Evolutionary conservation across 306 rosid genomes (phyloP).

Genomic region (Castanospermum australe): DNA sequence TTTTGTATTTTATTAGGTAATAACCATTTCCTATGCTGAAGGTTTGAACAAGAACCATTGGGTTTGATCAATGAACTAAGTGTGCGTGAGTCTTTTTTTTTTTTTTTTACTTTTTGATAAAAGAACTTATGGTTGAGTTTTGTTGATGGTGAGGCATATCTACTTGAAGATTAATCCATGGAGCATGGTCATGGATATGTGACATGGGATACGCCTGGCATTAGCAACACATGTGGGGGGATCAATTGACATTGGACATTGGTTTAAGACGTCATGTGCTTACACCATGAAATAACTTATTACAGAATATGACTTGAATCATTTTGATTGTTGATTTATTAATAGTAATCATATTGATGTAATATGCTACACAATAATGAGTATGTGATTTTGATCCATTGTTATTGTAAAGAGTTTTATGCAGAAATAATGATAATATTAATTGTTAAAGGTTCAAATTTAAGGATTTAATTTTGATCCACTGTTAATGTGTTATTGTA

Average conservation of each 20-base stretch:
- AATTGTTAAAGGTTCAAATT: no score
- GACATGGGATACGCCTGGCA: neutral
- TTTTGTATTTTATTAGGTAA: constrained; percentile 5
- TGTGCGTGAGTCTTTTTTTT: neutral
- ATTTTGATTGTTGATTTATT: neutral
- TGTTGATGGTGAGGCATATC: constrained; percentile 9
- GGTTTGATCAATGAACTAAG: constrained; percentile 8
- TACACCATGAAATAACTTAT: neutral
- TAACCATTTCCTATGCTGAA: neutral
- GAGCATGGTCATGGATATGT: constrained; percentile 3
- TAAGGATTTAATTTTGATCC: no score
- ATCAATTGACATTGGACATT: neutral
- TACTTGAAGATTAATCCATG: neutral
- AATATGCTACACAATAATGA: neutral
- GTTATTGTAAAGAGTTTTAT: no score
- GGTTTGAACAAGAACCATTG: neutral
- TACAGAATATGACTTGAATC: neutral
- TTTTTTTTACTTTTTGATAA: neutral
- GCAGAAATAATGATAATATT: no score
- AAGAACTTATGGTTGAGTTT: constrained; percentile 8
- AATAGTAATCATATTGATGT: neutral
- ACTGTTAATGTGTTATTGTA: no score
- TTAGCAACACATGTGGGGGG: neutral
- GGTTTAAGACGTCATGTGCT: neutral
- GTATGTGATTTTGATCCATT: neutral